phyloP scores from a whole-genome alignment of 495 filamentous ascomycete species.

The Xylaria sp. region DNA sequence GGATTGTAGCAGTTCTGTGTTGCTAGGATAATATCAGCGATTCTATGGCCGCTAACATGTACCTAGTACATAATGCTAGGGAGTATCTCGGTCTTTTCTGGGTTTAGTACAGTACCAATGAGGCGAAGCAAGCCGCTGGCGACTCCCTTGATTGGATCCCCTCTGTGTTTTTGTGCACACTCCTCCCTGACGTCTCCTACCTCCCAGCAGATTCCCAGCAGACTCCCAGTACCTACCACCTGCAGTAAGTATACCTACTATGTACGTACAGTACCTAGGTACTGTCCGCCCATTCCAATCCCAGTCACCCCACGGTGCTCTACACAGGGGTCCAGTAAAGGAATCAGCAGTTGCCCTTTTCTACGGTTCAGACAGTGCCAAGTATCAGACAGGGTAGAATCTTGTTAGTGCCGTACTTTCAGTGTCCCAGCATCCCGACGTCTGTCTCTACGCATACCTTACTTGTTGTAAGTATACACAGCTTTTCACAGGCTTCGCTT shows the following conservation, averaged over 20 bases:
- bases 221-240: too few species aligned
- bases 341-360: constrained; percentile 13
- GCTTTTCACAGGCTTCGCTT: background rate
- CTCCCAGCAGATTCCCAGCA: too few species aligned
- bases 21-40: background rate
- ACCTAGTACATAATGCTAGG: background rate
- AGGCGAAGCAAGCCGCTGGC: constrained; percentile 16
- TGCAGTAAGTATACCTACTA: too few species aligned
- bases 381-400: constrained; percentile 8
- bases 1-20: background rate
- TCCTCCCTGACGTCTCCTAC: constrained; percentile 5
- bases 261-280: background rate
- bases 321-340: background rate
- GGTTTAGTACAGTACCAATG: constrained; percentile 10
- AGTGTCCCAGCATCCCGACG: background rate
- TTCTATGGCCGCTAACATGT: background rate
- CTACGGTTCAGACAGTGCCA: constrained; percentile 20
- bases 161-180: background rate
- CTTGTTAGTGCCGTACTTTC: background rate
- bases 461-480: too few species aligned
- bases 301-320: constrained; percentile 12
- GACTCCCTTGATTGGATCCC: constrained; percentile 10
- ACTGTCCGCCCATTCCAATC: background rate
- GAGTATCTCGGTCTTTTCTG: constrained; percentile 11
- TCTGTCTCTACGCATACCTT: too few species aligned